Evolutionary conservation across 768 basidiomycete genomes (phyloP), one percentile per base, ranked within the genome.

Genomic region (Boletus tylopilopsis): DNA sequence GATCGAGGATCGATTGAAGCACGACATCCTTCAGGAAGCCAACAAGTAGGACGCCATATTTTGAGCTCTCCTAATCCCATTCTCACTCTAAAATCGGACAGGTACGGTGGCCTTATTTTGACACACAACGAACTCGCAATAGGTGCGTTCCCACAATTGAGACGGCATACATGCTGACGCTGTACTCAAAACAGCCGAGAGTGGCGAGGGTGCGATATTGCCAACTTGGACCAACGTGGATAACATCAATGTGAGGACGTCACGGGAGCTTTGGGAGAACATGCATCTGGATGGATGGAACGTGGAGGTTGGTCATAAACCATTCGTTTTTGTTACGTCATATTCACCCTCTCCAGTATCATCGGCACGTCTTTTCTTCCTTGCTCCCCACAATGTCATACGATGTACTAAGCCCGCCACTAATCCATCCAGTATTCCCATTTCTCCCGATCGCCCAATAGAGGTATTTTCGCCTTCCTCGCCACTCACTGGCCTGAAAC

Each of bases 161-260:
- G 29, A 30, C 12, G 3, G 29, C 12, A 1, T 13, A 10, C 29
- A 30, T 37, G 21, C 53, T 57, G 46, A 61, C 43, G 22, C 15
- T 37, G 18, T 19, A 25, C 23, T 2, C 7, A 51, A 52, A 76
- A 80, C 76, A 35, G 68, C 77, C 15, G 78, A 82, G 44, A 75
- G 75, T 43, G 87, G 88, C 4, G 82, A 86, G 46, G 90, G 90
- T 5, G 83, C 86, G 1, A 87, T 97, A 57, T 68, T 94, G 2
- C 90, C 93, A 0, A 95, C 91, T 4, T 98, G 95, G 95, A 93
- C 94, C 2, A 79, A 87, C 19, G 90, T 96, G 7, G 94, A 96
- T 64, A 75, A 71, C 19, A 73, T 72, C 16, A 90, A 85, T 54
- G 90, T 98, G n/a, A 80, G 81, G 60, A 97, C 96, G 0, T 85